A percentile compares a stretch with the other conserved stretches of the same genome.
Evolutionary conservation across 371 early-diverging fungal genomes (phyloP).

Genomic region (Batrachochytrium dendrobatidis): DNA sequence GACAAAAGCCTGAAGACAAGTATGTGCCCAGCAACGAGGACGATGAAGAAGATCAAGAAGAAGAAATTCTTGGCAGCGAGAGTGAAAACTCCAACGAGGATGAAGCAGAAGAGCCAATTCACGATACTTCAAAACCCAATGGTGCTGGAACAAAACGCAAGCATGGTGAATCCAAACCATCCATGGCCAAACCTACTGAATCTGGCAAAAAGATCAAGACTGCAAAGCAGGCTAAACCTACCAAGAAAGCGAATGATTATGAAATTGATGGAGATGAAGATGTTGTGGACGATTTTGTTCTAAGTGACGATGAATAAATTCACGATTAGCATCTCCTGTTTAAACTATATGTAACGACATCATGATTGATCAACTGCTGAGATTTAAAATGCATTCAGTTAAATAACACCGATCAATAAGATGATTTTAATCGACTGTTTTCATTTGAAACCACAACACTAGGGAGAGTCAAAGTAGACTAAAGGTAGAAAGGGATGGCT

Average conservation of each 20-base stretch:
- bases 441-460: no score
- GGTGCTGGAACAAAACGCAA: constrained; percentile 10
- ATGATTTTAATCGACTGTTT: no score
- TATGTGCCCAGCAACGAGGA: constrained; percentile 2
- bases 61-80: constrained; percentile 4
- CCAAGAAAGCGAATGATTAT: not conserved
- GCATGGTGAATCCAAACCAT: not conserved
- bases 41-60: constrained; percentile 13
- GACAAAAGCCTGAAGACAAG: constrained; percentile 10
- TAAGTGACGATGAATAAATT: not conserved
- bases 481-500: no score
- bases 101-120: constrained; percentile 18
- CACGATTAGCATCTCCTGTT: not conserved
- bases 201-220: not conserved
- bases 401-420: no score
- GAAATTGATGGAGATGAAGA: not conserved
- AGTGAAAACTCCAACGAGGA: constrained; percentile 15
- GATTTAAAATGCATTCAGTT: no score
- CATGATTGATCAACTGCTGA: no score
- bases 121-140: no score
- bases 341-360: not conserved
- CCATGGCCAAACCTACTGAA: not conserved
- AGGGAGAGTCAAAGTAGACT: no score
- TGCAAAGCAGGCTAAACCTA: not conserved
- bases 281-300: not conserved